Conservation (phyloP, 2,329 filamentous ascomycete species). For the Aspergillus pseudoglaucus region DNA sequence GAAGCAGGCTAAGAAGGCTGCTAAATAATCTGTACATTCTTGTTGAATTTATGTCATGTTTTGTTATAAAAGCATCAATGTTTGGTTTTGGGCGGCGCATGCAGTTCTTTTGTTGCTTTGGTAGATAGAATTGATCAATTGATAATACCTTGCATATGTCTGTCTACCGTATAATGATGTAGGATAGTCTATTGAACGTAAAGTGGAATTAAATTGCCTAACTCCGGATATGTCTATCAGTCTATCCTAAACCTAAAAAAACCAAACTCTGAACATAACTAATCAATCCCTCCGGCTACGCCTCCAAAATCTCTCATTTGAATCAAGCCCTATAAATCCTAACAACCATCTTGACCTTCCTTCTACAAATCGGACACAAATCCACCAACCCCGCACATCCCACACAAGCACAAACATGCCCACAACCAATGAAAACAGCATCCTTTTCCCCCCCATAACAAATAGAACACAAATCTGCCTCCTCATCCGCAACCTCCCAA, state of each 20-base stretch:
- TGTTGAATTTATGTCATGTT: constrained; percentile 10
- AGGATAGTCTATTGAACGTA: too few species aligned
- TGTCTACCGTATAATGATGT: too few species aligned
- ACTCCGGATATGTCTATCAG: too few species aligned
- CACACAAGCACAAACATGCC: constrained; percentile 56
- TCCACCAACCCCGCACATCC: constrained; percentile 55
- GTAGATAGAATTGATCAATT: background rate
- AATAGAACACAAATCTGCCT: constrained; percentile 54
- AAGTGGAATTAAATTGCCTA: too few species aligned
- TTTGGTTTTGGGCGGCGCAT: constrained; percentile 13
- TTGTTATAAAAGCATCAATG: constrained; percentile 13
- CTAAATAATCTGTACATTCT: constrained; percentile 19
- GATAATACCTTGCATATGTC: too few species aligned
- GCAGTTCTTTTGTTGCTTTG: background rate
- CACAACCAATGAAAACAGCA: constrained; percentile 57
- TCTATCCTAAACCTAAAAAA: too few species aligned
- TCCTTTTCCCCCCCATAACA: constrained; percentile 57
- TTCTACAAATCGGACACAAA: constrained; percentile 55
- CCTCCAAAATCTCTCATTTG: too few species aligned
- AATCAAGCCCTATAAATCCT: constrained; percentile 48
- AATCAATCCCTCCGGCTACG: too few species aligned
- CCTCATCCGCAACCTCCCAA: constrained; percentile 57
- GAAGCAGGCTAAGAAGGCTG: constrained; percentile 23
- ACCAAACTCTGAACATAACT: too few species aligned
- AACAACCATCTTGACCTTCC: constrained; percentile 50